Conservation (phyloP, 495 filamentous ascomycete genomes). For the Achaetomiella virescens region DNA sequence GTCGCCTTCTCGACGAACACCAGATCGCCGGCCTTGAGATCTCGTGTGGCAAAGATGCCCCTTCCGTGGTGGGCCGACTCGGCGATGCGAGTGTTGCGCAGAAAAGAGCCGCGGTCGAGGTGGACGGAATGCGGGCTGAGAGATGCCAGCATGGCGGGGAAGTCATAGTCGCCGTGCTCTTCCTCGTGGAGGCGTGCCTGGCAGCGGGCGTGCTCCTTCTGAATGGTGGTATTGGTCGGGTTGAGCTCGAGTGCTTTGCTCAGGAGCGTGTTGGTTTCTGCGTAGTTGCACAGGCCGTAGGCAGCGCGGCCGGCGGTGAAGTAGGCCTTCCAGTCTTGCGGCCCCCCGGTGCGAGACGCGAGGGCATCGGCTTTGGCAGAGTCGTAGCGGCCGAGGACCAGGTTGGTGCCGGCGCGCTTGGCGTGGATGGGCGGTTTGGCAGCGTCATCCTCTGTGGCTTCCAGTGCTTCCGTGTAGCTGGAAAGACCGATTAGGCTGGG, state of each 20-base stretch:
- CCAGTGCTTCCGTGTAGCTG: slow-evolving; percentile 33
- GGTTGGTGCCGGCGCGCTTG: slow-evolving; percentile 44
- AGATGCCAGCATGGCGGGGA: slow-evolving; percentile 32
- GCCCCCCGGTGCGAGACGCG: slow-evolving; percentile 19
- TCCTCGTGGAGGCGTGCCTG: slow-evolving; percentile 33
- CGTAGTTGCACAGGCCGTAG: slow-evolving; percentile 42
- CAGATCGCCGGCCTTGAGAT: slow-evolving; percentile 45
- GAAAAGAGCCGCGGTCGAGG: slow-evolving; percentile 43
- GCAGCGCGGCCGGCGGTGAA: slow-evolving; percentile 44
- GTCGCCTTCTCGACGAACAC: slow-evolving; percentile 52
- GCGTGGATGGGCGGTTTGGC: slow-evolving; percentile 24
- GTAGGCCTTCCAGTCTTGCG: slow-evolving; percentile 41
- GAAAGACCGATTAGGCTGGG: background rate
- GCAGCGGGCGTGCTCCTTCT: slow-evolving; percentile 32
- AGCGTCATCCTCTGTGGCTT: slow-evolving; percentile 10
- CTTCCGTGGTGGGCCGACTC: slow-evolving; percentile 29
- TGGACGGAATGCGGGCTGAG: slow-evolving; percentile 25
- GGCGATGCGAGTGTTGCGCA: slow-evolving; percentile 20
- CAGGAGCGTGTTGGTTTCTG: slow-evolving; percentile 20
- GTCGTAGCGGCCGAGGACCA: slow-evolving; percentile 42
- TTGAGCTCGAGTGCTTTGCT: slow-evolving; percentile 31
- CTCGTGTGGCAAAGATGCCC: slow-evolving; percentile 46
- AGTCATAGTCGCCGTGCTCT: slow-evolving; percentile 41
- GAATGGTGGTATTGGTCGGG: slow-evolving; percentile 23
- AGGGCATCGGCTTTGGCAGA: slow-evolving; percentile 42